A percentile compares a stretch with the other conserved stretches of the same genome.
phyloP scores from a whole-genome alignment of 129 eudicot species.

The Arctium lappa region DNA sequence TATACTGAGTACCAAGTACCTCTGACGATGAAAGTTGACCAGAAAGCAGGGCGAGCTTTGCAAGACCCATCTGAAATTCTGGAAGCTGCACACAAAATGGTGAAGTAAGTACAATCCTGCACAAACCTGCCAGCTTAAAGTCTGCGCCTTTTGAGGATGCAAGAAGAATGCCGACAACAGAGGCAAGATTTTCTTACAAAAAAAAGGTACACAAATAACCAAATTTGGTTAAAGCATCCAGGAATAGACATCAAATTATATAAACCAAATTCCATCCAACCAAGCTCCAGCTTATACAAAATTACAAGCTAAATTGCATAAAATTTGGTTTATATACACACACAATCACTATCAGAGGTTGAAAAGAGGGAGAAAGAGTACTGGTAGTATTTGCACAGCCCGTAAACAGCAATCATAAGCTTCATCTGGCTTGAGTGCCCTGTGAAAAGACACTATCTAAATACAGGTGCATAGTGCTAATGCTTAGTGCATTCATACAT shows the following conservation, averaged over 20 bases:
- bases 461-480: conserved; percentile 16
- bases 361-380: conserved; percentile 29
- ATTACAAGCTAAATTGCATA: conserved; percentile 2
- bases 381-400: conserved; percentile 85
- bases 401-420: conserved; percentile 96
- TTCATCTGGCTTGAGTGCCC: conserved; percentile 70
- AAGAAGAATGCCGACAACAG: neutral
- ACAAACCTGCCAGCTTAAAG: neutral
- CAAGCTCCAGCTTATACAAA: conserved; percentile 17
- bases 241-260: neutral
- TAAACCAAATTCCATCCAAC: conserved; percentile 10
- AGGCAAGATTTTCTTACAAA: neutral
- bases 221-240: conserved; percentile 14
- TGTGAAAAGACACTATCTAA: conserved; percentile 27
- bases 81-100: conserved; percentile 60
- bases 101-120: conserved; percentile 24
- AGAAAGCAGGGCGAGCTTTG: conserved; percentile 75
- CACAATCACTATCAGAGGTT: neutral
- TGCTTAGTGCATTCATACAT: conserved; percentile 1
- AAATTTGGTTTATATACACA: neutral
- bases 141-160: neutral
- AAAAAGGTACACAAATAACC: neutral
- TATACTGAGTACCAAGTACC: conserved; percentile 40
- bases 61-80: conserved; percentile 92
- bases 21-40: conserved; percentile 73